These are phyloP conservation scores for Usnea hakonensis DNA, from an alignment of 495 filamentous ascomycete genomes.

Conservation along the genomic window DNA sequence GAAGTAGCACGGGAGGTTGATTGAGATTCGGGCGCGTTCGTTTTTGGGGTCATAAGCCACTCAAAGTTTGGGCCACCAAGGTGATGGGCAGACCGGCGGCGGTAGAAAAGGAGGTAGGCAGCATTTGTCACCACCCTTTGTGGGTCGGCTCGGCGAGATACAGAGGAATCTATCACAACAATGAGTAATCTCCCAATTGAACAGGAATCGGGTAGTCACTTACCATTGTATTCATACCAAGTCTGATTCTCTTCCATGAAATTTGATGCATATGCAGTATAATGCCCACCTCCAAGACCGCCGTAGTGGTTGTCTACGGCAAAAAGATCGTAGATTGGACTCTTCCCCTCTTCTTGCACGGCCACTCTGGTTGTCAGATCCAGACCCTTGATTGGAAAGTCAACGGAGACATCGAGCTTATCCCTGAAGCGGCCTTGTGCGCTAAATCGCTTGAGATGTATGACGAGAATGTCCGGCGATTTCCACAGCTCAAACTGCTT, in stretches of 20 bases:
- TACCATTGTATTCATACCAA: conserved; percentile 97
- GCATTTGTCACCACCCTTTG: conserved; percentile 53
- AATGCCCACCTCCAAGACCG: conserved; percentile 86
- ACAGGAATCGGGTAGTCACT: conserved; percentile 25
- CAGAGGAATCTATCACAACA: conserved; percentile 56
- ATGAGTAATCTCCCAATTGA: neutral
- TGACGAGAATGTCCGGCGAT: conserved; percentile 83
- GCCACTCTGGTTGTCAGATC: conserved; percentile 76
- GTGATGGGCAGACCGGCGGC: conserved; percentile 65
- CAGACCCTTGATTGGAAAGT: conserved; percentile 82
- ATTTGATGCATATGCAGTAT: conserved; percentile 88
- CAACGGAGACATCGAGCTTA: conserved; percentile 84
- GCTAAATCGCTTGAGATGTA: conserved; percentile 94
- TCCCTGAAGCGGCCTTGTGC: conserved; percentile 62
- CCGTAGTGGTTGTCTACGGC: conserved; percentile 94
- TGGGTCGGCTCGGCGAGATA: conserved; percentile 45
- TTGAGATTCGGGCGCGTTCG: conserved; percentile 39
- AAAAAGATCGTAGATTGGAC: conserved; percentile 81
- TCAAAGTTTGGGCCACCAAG: conserved; percentile 71
- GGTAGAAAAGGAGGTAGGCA: conserved; percentile 94
- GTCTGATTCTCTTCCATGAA: conserved; percentile 59
- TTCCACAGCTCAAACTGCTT: conserved; percentile 98
- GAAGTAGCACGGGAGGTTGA: conserved; percentile 44
- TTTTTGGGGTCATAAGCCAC: conserved; percentile 51
- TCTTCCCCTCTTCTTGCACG: conserved; percentile 66